phyloP scores from a whole-genome alignment of 2,329 filamentous ascomycete genomes.

The Colletotrichum sp. region DNA sequence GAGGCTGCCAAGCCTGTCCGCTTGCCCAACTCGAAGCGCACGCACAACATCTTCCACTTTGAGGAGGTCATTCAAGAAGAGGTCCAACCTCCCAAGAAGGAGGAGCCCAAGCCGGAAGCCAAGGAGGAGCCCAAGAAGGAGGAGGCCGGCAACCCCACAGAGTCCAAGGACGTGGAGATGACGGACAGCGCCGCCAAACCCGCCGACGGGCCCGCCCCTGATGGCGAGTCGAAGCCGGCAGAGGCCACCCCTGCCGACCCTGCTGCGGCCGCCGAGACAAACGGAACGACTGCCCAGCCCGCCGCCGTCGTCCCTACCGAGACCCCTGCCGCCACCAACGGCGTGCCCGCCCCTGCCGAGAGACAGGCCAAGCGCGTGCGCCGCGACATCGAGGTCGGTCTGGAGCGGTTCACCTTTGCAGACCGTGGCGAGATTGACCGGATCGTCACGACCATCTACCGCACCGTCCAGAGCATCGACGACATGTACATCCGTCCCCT shows the following conservation, averaged over 20 bases:
- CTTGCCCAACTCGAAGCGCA: slow-evolving; percentile 75
- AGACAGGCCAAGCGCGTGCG: slow-evolving; percentile 61
- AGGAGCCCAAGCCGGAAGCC: slow-evolving; percentile 26
- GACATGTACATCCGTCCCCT: slow-evolving; percentile 84
- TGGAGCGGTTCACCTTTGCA: slow-evolving; percentile 75
- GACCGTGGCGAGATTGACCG: slow-evolving; percentile 78
- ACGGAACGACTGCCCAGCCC: slow-evolving; percentile 21
- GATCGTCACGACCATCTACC: slow-evolving; percentile 84
- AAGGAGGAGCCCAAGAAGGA: slow-evolving; percentile 9
- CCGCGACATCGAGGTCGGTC: slow-evolving; percentile 76
- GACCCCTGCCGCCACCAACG: slow-evolving; percentile 23
- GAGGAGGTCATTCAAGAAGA: slow-evolving; percentile 70
- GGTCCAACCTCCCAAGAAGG: slow-evolving; percentile 38
- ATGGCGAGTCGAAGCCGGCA: slow-evolving; percentile 25
- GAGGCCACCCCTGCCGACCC: slow-evolving; percentile 25
- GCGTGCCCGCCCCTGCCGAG: slow-evolving; percentile 38
- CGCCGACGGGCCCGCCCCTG: slow-evolving; percentile 16
- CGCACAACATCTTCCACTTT: slow-evolving; percentile 74
- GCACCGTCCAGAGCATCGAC: slow-evolving; percentile 80
- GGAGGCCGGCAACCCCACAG: not conserved
- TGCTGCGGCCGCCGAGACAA: slow-evolving; percentile 18
- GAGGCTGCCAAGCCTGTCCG: slow-evolving; percentile 61
- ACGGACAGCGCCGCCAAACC: slow-evolving; percentile 19
- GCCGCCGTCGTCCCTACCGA: slow-evolving; percentile 10
- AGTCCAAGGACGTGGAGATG: slow-evolving; percentile 26